Base-by-base conservation (phyloP, 179 eudicot genomes). In the Beta corolliflora region DNA sequence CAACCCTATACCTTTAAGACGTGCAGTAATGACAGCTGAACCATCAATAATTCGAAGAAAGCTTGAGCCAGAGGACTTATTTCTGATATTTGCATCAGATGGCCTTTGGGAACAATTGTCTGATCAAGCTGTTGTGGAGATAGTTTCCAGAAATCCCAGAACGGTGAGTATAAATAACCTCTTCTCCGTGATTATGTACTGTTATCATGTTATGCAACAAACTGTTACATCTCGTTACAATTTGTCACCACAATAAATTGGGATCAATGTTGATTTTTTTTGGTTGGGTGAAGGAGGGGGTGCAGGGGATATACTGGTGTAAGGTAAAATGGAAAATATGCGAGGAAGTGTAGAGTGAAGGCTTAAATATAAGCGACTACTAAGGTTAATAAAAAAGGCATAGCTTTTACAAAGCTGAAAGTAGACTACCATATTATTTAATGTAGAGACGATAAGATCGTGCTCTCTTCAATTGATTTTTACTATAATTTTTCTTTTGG, bases 31-130 rank as follows among this genome's bases (percentile, higher is more conserved):
- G 71, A 81, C 90, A 73, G 84, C 92, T 14, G 92, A 89, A 66
- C 92, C 92, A 7, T 84, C 90, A 3, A 63, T 89, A 36, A 55
- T 84, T 55, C 71, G 77, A 56, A 84, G 89, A 75, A 87, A 86
- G 78, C 76, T 89, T 36, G 80, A 79, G 66, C 88, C 89, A 52
- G 84, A 86, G 19, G 92, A 89, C 73, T 61, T 81, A 67, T 89
- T 88, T 84, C 74, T 89, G 31, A 88, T 89, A 13, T 89, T 89
- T 81, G 92, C 92, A 65, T 88, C 92, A 11, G 92, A 89, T 81
- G 92, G 92, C 64, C 84, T 89, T 52, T 89, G 92, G 92, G 92
- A 89, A 68, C 92, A 89, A 64, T 66, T 89, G 65, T 83, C 88
- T 72, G 90, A 89, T 86, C 88, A 88, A 83, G 83, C 83, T 73